Conservation (phyloP, 2,329 filamentous ascomycete genomes). For the Cladophialophora chaetospira region DNA sequence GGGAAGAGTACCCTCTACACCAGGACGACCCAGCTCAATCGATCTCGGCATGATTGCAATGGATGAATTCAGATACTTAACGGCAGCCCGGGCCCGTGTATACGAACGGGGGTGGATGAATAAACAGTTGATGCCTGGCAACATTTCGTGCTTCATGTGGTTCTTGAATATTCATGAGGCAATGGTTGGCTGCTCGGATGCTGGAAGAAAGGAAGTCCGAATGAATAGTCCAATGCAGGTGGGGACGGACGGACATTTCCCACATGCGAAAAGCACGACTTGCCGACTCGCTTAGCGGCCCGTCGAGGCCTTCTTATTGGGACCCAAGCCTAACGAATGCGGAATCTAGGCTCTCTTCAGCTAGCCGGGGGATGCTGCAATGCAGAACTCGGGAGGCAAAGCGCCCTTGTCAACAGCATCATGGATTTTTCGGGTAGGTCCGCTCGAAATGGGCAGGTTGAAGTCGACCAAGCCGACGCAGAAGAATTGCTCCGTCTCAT, state of each 20-base stretch:
- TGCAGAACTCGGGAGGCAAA: not conserved
- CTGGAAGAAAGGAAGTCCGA: not conserved
- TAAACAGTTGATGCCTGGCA: not conserved
- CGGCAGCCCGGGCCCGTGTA: no score
- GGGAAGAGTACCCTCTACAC: not conserved
- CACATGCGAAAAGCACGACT: not conserved
- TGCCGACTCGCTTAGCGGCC: not conserved
- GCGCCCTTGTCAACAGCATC: not conserved
- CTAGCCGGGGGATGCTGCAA: not conserved
- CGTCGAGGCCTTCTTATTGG: not conserved
- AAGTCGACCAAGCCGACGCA: not conserved
- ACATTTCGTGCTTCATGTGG: not conserved
- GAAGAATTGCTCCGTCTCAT: not conserved
- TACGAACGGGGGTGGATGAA: no score
- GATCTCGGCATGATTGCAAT: not conserved
- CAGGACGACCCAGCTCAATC: not conserved
- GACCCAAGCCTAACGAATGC: not conserved
- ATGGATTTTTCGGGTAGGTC: not conserved
- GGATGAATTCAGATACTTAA: no score
- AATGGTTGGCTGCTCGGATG: slow-evolving; percentile 3
- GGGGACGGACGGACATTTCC: not conserved
- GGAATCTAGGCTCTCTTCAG: not conserved
- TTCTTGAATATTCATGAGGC: not conserved
- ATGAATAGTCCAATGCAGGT: not conserved
- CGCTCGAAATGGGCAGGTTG: not conserved